Base-by-base conservation (phyloP, 768 basidiomycete species). In the Candolleomyces efflorescens region DNA sequence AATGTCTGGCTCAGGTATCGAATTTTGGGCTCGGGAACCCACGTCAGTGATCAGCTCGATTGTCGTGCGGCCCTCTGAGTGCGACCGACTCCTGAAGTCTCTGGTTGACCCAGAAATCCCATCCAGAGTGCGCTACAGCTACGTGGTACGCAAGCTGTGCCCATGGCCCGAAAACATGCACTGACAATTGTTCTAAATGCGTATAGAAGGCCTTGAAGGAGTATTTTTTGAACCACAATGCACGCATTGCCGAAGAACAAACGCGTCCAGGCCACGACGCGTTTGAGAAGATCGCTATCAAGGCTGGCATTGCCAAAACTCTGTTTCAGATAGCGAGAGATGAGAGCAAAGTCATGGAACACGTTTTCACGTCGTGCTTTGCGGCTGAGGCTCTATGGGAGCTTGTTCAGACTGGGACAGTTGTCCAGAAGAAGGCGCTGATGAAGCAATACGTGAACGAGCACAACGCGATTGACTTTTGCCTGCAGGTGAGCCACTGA, bases 271-370 rank as follows among this genome's bases (percentile, higher is more conserved):
- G 51, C 32, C 37, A 38, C 43, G 64, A 67, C 49, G 41, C 36
- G 5, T 70, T 71, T 36, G 64, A 57, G 38, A 59, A 61, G 22
- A 63, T 65, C 45, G 67, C 67, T 15, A 47, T 67, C 23, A 53
- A 63, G 4, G 54, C 66, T 15, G 71, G 71, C 3, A 65, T 72
- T 44, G 68, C 68, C 15, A 67, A 65, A 45, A 60, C 66, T 2
- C 59, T 71, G 54, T 51, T 70, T 18, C 58, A 57, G 22, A 49
- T 72, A 20, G 56, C 65, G 9, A 61, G 64, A 46, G 59, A 67
- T 48, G 10, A 61, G 27, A 39, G 61, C 26, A 59, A 44, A n/a
- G 54, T 62, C 32, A 50, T 50, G 41, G 59, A 54, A 39, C 53
- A 55, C 45, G 59, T 55, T n/a, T 59, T 69, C 1, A 58, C 68